phyloP scores from a whole-genome alignment of 2,329 filamentous ascomycete species.

The Biscogniauxia marginata region DNA sequence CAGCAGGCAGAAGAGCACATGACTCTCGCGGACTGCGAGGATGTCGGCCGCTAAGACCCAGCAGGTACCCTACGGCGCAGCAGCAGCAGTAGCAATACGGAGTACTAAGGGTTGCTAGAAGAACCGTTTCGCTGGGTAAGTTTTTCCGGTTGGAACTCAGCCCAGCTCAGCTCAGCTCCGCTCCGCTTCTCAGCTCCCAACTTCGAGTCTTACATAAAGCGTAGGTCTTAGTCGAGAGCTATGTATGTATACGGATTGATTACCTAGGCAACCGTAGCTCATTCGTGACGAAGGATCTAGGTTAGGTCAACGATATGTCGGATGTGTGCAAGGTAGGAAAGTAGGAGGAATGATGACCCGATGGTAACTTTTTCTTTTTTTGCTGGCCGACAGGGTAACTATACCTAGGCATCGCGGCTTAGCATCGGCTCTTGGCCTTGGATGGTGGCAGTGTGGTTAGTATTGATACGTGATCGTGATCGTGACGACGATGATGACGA shows the following conservation, averaged over 20 bases:
- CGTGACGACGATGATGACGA: not conserved
- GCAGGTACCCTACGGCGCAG: not conserved
- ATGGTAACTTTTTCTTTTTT: not conserved
- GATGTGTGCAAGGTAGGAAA: not conserved
- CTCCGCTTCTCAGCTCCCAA: not conserved
- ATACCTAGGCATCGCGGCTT: not conserved
- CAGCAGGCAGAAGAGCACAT: not conserved
- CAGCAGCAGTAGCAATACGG: not conserved
- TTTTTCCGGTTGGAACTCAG: too few relatives aligned
- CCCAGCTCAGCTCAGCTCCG: not conserved
- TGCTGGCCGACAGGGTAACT: not conserved
- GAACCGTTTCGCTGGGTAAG: not conserved
- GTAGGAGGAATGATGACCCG: not conserved
- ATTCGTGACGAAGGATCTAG: not conserved
- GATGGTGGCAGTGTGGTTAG: not conserved
- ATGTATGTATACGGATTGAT: not conserved
- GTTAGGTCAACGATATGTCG: too few relatives aligned
- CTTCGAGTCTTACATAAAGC: not conserved
- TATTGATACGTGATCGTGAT: too few relatives aligned
- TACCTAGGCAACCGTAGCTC: not conserved
- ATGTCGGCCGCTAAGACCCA: not conserved
- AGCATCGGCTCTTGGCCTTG: not conserved
- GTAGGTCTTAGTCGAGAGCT: not conserved
- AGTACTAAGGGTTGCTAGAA: not conserved
- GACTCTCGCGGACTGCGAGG: not conserved